phyloP scores from a whole-genome alignment of 805 yeast genomes.

The Debaryomyces prosopidis region DNA sequence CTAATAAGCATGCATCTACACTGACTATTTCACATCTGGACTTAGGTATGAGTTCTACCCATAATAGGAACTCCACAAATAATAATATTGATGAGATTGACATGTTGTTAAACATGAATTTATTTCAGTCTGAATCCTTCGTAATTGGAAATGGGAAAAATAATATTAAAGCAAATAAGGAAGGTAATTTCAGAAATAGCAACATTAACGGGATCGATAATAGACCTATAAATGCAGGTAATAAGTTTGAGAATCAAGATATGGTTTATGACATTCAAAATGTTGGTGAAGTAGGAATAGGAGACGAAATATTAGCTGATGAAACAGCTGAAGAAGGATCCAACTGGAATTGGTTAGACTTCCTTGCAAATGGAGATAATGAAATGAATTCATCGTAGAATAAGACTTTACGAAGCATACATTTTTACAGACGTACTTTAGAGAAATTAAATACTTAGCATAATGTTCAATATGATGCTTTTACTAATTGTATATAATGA shows the following conservation, averaged over 20 bases:
- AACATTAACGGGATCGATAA: not conserved
- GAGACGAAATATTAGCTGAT: slow-evolving; percentile 33
- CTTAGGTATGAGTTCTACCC: not conserved
- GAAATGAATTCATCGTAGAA: not conserved
- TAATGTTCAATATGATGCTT: not conserved
- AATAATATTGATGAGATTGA: slow-evolving; percentile 38
- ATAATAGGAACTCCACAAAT: not conserved
- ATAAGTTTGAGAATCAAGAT: not conserved
- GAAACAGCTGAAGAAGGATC: slow-evolving; percentile 15
- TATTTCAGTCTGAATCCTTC: slow-evolving; percentile 36
- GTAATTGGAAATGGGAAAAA: slow-evolving; percentile 17
- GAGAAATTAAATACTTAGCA: not conserved
- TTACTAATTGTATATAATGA: slow-evolving; percentile 23
- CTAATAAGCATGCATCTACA: no score
- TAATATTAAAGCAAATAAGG: not conserved
- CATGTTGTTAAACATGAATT: slow-evolving; percentile 37
- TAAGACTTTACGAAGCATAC: no score
- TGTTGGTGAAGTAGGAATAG: slow-evolving; percentile 23
- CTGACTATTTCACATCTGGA: not conserved
- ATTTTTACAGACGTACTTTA: no score
- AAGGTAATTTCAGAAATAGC: not conserved
- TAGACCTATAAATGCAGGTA: slow-evolving; percentile 3
- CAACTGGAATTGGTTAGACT: slow-evolving; percentile 44
- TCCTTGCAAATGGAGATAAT: slow-evolving; percentile 18
- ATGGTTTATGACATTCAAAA: slow-evolving; percentile 10